Percentiles rank a stretch among this genome's conserved stretches.
Evolutionary conservation across 176 grass and related monocot genomes (phyloP).

Genomic region (Phragmites australis): DNA sequence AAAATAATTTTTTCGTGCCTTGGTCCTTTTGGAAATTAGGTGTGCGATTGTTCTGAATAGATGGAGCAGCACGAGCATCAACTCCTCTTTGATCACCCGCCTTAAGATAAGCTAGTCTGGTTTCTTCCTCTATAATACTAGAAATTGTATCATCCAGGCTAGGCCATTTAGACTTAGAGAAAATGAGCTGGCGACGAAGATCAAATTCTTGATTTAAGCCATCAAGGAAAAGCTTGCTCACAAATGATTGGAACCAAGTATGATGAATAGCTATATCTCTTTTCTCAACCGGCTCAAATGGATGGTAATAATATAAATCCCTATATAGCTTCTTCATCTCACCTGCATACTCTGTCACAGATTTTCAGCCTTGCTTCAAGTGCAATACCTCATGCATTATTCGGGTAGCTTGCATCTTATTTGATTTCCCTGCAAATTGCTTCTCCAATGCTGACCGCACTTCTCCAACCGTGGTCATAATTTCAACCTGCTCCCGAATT

Average conservation of each 20-base stretch:
- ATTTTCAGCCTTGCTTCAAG: neutral
- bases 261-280: neutral
- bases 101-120: neutral
- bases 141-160: neutral
- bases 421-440: neutral
- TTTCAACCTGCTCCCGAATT: neutral
- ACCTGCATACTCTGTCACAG: neutral
- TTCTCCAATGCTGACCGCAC: neutral
- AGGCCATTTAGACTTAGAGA: neutral
- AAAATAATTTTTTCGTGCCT: neutral
- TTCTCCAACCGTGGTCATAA: neutral
- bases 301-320: neutral
- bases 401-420: slow-evolving; percentile 1
- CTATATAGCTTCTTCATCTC: neutral
- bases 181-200: neutral
- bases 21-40: rapidly evolving
- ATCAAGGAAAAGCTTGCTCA: neutral
- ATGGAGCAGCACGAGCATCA: neutral
- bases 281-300: neutral
- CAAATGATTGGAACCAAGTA: neutral
- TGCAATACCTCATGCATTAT: neutral
- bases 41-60: neutral
- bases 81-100: neutral
- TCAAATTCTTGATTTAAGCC: neutral
- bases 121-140: neutral